A percentile compares a stretch with the other conserved stretches of the same genome.
Conservation (phyloP, 768 basidiomycete genomes). For the Agrocybe praecox region DNA sequence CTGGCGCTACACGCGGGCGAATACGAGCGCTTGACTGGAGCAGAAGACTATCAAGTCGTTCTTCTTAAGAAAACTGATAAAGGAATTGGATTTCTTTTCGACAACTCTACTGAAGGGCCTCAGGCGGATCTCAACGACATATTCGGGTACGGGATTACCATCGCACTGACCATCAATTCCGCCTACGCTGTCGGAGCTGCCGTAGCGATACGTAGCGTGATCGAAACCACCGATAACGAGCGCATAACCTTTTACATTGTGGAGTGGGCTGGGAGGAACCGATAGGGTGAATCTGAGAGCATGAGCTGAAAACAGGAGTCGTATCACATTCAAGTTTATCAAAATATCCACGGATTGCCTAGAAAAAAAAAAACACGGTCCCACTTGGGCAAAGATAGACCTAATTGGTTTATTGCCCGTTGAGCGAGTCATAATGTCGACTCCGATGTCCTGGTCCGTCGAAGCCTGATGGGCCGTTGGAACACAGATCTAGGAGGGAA, state of each 20-base stretch:
- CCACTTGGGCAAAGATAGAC: constrained; percentile 54
- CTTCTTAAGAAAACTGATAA: constrained; percentile 50
- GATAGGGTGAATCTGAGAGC: constrained; percentile 33
- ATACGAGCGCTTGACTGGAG: constrained; percentile 40
- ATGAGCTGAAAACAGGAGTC: constrained; percentile 24
- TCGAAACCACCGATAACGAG: constrained; percentile 30
- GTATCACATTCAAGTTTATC: constrained; percentile 47
- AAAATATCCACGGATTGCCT: constrained; percentile 32
- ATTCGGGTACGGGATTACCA: constrained; percentile 48
- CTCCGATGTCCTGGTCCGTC: constrained; percentile 50
- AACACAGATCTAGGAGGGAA: constrained; percentile 41
- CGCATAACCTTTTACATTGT: constrained; percentile 52
- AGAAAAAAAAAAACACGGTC: constrained; percentile 25
- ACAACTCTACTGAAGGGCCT: constrained; percentile 1
- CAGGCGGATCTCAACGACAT: constrained; percentile 14
- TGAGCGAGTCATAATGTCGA: constrained; percentile 54
- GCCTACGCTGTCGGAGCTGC: constrained; percentile 50
- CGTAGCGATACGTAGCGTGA: constrained; percentile 45
- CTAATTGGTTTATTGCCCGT: constrained; percentile 46
- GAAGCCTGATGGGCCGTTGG: constrained; percentile 45
- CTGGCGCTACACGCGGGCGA: constrained; percentile 51
- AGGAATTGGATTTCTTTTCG: constrained; percentile 53
- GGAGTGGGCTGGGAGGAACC: constrained; percentile 41
- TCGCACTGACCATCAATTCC: constrained; percentile 46
- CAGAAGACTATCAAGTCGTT: constrained; percentile 50